Evolutionary conservation across 1,139 yeast genomes (phyloP), one percentile per base, ranked within the genome.

Genomic region (Kluyveromyces sp.): DNA sequence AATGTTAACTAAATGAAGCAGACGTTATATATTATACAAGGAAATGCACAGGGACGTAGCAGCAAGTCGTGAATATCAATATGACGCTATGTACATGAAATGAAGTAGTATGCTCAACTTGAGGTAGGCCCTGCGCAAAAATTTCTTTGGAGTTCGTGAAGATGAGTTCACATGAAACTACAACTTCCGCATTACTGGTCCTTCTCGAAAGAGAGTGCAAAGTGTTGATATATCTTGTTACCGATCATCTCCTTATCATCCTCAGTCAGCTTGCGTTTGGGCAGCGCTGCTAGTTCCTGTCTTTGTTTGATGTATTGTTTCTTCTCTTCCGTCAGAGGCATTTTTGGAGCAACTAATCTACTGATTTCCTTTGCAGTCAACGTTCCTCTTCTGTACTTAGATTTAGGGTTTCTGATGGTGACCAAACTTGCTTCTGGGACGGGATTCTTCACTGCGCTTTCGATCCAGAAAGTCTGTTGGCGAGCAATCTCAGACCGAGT

Each of bases 181-280:
- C n/a, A n/a, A n/a, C n/a, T n/a, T n/a, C n/a, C n/a, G n/a, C n/a
- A n/a, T n/a, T 32, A 11, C 13, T n/a, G 17, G 25, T 18, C 12
- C 41, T 19, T 29, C 36, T 44, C 41, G 33, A 49, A 40, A 15
- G 46, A 43, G n/a, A 41, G 40, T 33, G 46, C 46, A 44, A 51
- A 44, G 41, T 52, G 53, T 32, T 50, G 46, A 41, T 46, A 53
- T 22, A 47, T 22, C 35, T 33, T 39, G 30, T 32, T 11, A 53
- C 95, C 94, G 57, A 89, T 78, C 57, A 73, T 75, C 28, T 76
- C 78, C 64, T 80, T 74, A 53, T 84, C 75, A 56, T 84, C 94
- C 19, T 75, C 75, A 9, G 84, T 70, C 55, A 86, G 76, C 53
- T 72, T 71, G 37, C 68, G 68, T 53, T 69, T 69, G 40, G 68